These are phyloP conservation scores for Athelia sp. DNA, from an alignment of 1,284 basidiomycete genomes.

Conservation along the genomic window DNA sequence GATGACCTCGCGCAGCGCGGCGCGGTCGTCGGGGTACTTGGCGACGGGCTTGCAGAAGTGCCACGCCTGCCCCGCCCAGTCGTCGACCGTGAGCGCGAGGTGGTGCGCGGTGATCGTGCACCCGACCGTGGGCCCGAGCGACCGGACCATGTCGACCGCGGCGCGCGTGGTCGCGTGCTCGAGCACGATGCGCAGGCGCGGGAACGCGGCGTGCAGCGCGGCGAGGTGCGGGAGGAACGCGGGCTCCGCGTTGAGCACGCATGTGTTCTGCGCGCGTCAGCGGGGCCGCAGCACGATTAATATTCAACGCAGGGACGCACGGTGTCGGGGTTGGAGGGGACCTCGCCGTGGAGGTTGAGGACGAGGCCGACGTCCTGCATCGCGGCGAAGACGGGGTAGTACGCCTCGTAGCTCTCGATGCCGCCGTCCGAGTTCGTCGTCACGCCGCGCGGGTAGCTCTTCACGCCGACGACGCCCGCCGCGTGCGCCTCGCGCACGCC, in stretches of 20 bases:
- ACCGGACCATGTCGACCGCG: slow-evolving; percentile 88
- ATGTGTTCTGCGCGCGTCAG: slow-evolving; percentile 63
- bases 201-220: slow-evolving; percentile 82
- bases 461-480: slow-evolving; percentile 87
- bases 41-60: slow-evolving; percentile 99
- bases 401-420: slow-evolving; percentile 93
- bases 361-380: slow-evolving; percentile 96
- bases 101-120: slow-evolving; percentile 99
- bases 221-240: slow-evolving; percentile 87
- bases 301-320: slow-evolving; percentile 40
- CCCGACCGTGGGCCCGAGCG: slow-evolving; percentile 84
- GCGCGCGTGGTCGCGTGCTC: slow-evolving; percentile 98
- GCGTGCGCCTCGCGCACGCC: slow-evolving; percentile 86
- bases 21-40: slow-evolving; percentile 90
- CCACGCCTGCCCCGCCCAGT: slow-evolving; percentile 95
- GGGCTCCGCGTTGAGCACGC: slow-evolving; percentile 92
- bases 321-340: slow-evolving; percentile 82
- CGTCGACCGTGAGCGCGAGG: slow-evolving; percentile 90
- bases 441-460: slow-evolving; percentile 96
- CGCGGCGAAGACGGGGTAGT: slow-evolving; percentile 91
- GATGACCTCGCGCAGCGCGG: slow-evolving; percentile 81
- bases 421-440: slow-evolving; percentile 97
- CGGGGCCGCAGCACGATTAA: background rate
- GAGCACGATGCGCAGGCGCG: slow-evolving; percentile 92
- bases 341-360: slow-evolving; percentile 95